Evolutionary conservation across 176 grass and related monocot species (phyloP).

Genomic region (Poa pratensis): DNA sequence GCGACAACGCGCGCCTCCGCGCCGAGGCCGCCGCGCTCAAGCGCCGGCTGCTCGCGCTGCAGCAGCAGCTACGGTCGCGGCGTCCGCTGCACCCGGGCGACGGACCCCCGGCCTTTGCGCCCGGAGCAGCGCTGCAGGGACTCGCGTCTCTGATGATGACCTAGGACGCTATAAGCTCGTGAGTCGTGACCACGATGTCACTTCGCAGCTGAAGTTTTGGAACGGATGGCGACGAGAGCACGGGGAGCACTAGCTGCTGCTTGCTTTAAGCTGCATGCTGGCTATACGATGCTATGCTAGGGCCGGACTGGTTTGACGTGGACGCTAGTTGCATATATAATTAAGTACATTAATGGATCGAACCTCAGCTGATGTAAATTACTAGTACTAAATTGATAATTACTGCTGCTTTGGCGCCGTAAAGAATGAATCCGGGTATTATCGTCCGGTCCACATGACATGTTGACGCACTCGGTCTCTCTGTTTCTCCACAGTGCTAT

Average conservation of each 20-base stretch:
- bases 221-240: conserved; percentile 25
- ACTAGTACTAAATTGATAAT: not conserved
- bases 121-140: not conserved
- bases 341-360: not conserved
- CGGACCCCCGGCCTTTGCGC: not conserved
- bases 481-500: not conserved
- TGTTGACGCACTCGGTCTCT: not conserved
- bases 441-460: not conserved
- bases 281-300: not conserved
- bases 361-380: conserved; percentile 32
- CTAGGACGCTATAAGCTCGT: conserved; percentile 1
- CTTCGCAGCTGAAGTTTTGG: conserved; percentile 26
- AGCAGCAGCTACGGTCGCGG: not conserved
- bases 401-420: conserved; percentile 19
- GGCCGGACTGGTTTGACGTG: not conserved
- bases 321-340: conserved; percentile 17
- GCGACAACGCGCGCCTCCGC: conserved; percentile 54
- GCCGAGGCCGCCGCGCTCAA: conserved; percentile 37
- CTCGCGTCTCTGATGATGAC: conserved; percentile 52
- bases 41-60: conserved; percentile 31
- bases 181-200: not conserved
- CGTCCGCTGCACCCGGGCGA: not conserved
- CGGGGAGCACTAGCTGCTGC: not conserved
- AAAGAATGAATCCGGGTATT: not conserved
- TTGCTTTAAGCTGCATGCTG: conserved; percentile 9